Percentiles rank a stretch among this genome's conserved stretches.
Evolutionary conservation across 352 stramenopile species (phyloP).

Genomic region (Aphanomyces euteiches): DNA sequence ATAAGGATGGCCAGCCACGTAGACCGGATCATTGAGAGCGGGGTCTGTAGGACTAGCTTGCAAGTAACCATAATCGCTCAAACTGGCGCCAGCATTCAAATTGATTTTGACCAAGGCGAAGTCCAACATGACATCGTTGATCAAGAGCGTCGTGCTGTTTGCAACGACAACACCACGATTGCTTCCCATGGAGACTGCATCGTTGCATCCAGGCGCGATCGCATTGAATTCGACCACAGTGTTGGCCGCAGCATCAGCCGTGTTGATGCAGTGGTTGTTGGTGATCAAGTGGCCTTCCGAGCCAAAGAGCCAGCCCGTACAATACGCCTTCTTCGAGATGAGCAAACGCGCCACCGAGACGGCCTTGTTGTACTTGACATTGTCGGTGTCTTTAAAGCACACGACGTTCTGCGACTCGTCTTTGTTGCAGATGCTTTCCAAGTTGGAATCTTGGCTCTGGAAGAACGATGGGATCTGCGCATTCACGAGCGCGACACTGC

Average conservation of each 20-base stretch:
- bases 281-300: constrained; percentile 62
- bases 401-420: constrained; percentile 60
- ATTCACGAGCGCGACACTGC: not conserved
- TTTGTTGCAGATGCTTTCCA: constrained; percentile 39
- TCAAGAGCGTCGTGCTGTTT: not conserved
- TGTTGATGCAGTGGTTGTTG: constrained; percentile 61
- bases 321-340: constrained; percentile 31
- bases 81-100: not conserved
- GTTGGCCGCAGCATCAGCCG: constrained; percentile 35
- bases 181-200: constrained; percentile 15
- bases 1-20: not conserved
- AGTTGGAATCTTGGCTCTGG: not conserved
- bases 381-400: constrained; percentile 45
- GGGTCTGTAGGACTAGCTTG: not conserved
- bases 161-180: not conserved
- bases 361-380: constrained; percentile 30
- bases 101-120: constrained; percentile 25
- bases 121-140: constrained; percentile 14
- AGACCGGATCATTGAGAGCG: not conserved
- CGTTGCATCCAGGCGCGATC: not conserved
- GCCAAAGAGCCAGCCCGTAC: constrained; percentile 49
- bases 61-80: constrained; percentile 13
- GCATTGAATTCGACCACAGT: constrained; percentile 37
- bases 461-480: not conserved
- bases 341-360: constrained; percentile 40